A percentile compares a stretch with the other conserved stretches of the same genome.
Evolutionary conservation across 768 basidiomycete species (phyloP).

Genomic region (Trametes villosa): DNA sequence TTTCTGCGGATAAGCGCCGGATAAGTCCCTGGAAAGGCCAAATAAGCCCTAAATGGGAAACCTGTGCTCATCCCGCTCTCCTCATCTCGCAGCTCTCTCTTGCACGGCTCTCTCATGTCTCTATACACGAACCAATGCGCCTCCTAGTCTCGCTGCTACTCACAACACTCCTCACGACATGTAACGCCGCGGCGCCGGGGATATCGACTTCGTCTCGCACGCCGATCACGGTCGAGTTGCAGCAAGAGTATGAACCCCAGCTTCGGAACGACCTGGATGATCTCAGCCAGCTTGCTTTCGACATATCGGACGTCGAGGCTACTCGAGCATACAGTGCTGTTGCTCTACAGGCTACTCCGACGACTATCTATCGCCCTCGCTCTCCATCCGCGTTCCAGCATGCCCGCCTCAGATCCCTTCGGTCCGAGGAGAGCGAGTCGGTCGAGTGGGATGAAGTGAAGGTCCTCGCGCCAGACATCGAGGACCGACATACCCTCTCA

Average conservation of each 20-base stretch:
- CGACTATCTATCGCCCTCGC: constrained; percentile 63
- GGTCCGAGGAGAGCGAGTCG: constrained; percentile 50
- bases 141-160: constrained; percentile 5
- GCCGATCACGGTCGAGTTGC: constrained; percentile 15
- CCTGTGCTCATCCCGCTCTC: not conserved
- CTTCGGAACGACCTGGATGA: not conserved
- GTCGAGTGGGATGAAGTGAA: constrained; percentile 71
- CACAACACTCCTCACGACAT: not conserved
- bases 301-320: constrained; percentile 1
- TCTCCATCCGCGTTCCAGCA: constrained; percentile 54
- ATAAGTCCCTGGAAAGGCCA: not conserved
- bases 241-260: constrained; percentile 15
- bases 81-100: not conserved
- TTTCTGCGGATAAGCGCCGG: not conserved
- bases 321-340: constrained; percentile 2
- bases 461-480: constrained; percentile 75
- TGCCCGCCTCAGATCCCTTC: constrained; percentile 57
- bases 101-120: constrained; percentile 7
- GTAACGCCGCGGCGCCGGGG: not conserved
- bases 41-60: not conserved
- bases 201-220: not conserved
- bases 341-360: constrained; percentile 52
- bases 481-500: constrained; percentile 76
- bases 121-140: constrained; percentile 9
- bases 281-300: constrained; percentile 11